Conservation (phyloP, 2,329 filamentous ascomycete genomes). For the Talaromyces rugulosus region DNA sequence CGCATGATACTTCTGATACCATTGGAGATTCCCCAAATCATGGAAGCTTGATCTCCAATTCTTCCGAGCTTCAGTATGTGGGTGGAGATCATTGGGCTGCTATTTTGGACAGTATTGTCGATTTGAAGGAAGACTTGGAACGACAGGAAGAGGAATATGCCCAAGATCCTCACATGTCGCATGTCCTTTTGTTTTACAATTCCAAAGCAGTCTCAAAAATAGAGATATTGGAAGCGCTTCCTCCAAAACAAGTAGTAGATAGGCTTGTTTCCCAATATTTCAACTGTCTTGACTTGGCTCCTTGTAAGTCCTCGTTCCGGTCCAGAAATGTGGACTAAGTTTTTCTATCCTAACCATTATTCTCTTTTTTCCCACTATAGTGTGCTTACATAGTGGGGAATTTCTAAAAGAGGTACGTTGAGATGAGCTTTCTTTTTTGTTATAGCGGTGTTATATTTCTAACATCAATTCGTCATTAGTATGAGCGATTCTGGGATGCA, state of each 20-base stretch:
- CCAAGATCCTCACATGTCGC: background rate
- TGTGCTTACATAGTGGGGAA: background rate
- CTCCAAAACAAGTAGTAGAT: background rate
- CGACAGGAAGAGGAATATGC: background rate
- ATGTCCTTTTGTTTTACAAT: background rate
- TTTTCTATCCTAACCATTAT: background rate
- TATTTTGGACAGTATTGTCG: background rate
- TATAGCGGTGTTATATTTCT: background rate
- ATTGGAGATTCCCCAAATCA: background rate
- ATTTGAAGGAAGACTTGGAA: background rate
- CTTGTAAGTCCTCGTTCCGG: background rate
- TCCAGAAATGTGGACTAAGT: background rate
- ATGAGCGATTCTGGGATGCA: slow-evolving; percentile 1
- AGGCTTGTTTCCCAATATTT: slow-evolving; percentile 1
- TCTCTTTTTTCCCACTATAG: background rate
- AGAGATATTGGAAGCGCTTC: background rate
- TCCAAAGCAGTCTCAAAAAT: background rate
- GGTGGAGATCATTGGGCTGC: background rate
- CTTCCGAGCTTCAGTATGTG: background rate
- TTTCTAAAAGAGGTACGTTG: background rate
- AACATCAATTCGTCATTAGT: background rate
- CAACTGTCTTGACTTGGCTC: slow-evolving; percentile 2
- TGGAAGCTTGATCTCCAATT: background rate
- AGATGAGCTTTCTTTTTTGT: background rate
- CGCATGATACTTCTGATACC: background rate